These are phyloP conservation scores for Starmerella floricola DNA, from an alignment of 805 yeast genomes.

Conservation along the genomic window DNA sequence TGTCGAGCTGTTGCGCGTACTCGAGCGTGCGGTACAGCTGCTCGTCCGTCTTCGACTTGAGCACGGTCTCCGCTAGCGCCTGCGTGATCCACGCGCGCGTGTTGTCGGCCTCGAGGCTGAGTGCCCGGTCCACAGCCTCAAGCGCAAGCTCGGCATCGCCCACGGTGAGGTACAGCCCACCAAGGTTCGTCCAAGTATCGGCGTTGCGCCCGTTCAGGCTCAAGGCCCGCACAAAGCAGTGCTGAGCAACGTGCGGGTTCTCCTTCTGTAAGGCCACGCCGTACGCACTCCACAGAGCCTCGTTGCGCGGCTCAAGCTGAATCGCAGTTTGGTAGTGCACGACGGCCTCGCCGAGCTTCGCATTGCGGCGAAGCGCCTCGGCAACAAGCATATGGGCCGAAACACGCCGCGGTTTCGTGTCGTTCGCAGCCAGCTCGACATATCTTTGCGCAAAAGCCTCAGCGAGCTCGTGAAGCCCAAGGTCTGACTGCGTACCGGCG, in stretches of 20 bases:
- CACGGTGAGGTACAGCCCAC: conserved; percentile 55
- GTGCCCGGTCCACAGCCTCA: conserved; percentile 60
- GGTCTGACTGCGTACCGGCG: no score
- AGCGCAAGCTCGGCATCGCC: conserved; percentile 63
- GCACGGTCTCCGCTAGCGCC: conserved; percentile 41
- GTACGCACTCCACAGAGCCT: conserved; percentile 68
- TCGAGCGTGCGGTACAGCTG: conserved; percentile 48
- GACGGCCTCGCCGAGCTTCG: conserved; percentile 42
- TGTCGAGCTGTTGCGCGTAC: conserved; percentile 68
- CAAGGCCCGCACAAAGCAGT: conserved; percentile 76
- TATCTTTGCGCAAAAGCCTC: conserved; percentile 1
- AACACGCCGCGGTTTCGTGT: conserved; percentile 28
- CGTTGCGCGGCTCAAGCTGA: conserved; percentile 54
- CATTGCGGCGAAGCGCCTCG: conserved; percentile 30
- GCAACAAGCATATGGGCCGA: conserved; percentile 57
- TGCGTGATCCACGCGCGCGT: conserved; percentile 76
- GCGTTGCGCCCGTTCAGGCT: conserved; percentile 57
- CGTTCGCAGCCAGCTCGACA: conserved; percentile 5
- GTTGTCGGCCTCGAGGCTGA: conserved; percentile 67
- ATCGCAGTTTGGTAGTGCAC: conserved; percentile 53
- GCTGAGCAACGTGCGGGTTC: conserved; percentile 73
- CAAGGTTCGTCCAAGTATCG: conserved; percentile 68
- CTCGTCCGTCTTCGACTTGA: conserved; percentile 30
- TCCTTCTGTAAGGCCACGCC: conserved; percentile 60
- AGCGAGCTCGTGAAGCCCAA: not conserved